These are phyloP conservation scores for Nothomitra cinnamomea DNA, from an alignment of 2,329 filamentous ascomycete genomes.

Conservation along the genomic window DNA sequence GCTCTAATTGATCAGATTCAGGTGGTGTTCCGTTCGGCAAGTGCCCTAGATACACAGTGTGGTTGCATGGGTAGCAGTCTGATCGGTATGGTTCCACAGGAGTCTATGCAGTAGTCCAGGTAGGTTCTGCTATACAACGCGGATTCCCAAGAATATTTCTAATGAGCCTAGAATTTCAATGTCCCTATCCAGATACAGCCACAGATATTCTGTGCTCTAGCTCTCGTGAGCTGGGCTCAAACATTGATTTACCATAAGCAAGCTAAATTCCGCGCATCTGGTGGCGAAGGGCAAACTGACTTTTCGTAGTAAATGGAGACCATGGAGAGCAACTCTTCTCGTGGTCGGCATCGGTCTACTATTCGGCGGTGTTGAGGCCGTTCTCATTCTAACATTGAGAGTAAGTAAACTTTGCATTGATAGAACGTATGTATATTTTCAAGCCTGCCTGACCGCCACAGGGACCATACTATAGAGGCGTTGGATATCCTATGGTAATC, in stretches of 20 bases:
- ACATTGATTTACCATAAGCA: conserved; percentile 34
- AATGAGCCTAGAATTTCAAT: conserved; percentile 31
- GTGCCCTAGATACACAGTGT: neutral
- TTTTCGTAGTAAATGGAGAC: conserved; percentile 25
- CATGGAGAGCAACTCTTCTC: conserved; percentile 28
- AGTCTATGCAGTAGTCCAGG: conserved; percentile 33
- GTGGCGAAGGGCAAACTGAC: neutral
- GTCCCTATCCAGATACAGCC: conserved; percentile 36
- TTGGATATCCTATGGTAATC: conserved; percentile 34
- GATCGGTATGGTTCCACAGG: neutral
- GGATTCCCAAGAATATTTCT: neutral
- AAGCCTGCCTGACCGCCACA: conserved; percentile 13
- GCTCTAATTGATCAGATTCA: conserved; percentile 10
- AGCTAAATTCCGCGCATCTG: conserved; percentile 7
- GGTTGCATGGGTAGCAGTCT: neutral
- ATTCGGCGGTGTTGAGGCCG: conserved; percentile 36
- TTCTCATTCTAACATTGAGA: conserved; percentile 38
- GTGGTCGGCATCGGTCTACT: conserved; percentile 24
- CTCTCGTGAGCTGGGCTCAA: conserved; percentile 34
- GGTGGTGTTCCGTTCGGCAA: conserved; percentile 30
- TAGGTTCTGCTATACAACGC: conserved; percentile 20
- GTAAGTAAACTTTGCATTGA: conserved; percentile 21
- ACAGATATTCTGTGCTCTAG: conserved; percentile 33
- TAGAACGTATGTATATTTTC: neutral
- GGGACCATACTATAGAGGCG: conserved; percentile 36